These are phyloP conservation scores for Claviceps digitariae DNA, from an alignment of 2,329 filamentous ascomycete genomes.

Conservation along the genomic window DNA sequence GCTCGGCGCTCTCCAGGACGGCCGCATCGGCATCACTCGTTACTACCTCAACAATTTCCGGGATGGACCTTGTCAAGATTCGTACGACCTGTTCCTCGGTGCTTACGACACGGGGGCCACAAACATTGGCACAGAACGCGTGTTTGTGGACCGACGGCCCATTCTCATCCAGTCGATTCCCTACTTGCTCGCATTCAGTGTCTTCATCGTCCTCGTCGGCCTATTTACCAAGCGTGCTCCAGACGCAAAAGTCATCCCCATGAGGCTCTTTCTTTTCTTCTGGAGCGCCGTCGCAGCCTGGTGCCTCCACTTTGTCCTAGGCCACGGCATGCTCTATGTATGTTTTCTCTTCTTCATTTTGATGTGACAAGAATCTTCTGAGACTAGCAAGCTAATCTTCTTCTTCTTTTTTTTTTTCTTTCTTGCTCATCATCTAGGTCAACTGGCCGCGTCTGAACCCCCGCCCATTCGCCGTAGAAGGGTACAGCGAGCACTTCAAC, in stretches of 20 bases:
- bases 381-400: neutral
- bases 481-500: conserved; percentile 73
- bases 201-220: conserved; percentile 71
- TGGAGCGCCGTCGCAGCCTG: conserved; percentile 60
- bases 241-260: conserved; percentile 62
- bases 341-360: conserved; percentile 26
- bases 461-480: conserved; percentile 71
- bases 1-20: conserved; percentile 70
- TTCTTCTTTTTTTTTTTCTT: neutral
- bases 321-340: conserved; percentile 88
- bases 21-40: conserved; percentile 75
- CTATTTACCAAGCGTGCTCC: conserved; percentile 58
- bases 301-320: conserved; percentile 63
- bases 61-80: conserved; percentile 88
- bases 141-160: conserved; percentile 77
- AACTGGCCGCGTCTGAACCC: conserved; percentile 98
- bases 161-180: conserved; percentile 86
- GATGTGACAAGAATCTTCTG: neutral
- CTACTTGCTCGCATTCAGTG: conserved; percentile 72
- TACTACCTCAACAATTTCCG: conserved; percentile 91
- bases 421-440: conserved; percentile 48
- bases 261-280: conserved; percentile 69
- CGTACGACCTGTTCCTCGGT: conserved; percentile 88
- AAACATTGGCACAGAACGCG: conserved; percentile 53
- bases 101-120: conserved; percentile 64